These are phyloP conservation scores for Thyridium curvatum DNA, from an alignment of 2,329 filamentous ascomycete genomes.

Conservation along the genomic window DNA sequence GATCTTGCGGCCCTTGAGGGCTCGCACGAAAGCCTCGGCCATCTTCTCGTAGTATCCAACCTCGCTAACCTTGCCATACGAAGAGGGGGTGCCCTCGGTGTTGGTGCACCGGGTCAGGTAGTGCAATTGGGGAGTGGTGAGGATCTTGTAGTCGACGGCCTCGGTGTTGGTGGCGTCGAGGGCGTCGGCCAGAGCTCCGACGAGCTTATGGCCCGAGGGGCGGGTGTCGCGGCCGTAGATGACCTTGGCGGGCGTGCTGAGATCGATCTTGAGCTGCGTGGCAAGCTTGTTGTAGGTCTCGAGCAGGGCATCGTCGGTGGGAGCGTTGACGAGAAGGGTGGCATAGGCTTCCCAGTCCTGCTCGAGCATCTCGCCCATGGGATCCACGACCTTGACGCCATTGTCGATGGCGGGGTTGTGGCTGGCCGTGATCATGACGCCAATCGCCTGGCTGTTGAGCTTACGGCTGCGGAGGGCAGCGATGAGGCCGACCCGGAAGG, in stretches of 20 bases:
- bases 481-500: conserved; percentile 87
- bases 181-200: conserved; percentile 71
- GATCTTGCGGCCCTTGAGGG: conserved; percentile 71
- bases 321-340: conserved; percentile 81
- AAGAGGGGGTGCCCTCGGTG: conserved; percentile 77
- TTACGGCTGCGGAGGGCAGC: conserved; percentile 85
- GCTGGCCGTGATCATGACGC: conserved; percentile 93
- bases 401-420: conserved; percentile 90
- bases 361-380: conserved; percentile 96
- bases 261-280: conserved; percentile 68
- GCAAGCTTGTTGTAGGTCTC: conserved; percentile 72
- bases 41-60: conserved; percentile 94
- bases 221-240: conserved; percentile 90
- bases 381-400: conserved; percentile 93
- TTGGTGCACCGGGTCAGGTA: conserved; percentile 94
- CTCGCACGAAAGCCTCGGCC: conserved; percentile 72
- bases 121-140: conserved; percentile 97
- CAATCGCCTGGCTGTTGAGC: conserved; percentile 83
- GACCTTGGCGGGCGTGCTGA: conserved; percentile 66
- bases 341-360: conserved; percentile 90
- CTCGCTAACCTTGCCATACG: conserved; percentile 86
- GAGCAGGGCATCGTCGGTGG: conserved; percentile 66
- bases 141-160: conserved; percentile 77
- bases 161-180: conserved; percentile 70
- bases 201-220: conserved; percentile 80